phyloP scores from a whole-genome alignment of 2,329 filamentous ascomycete species.

The Sporothrix sp. region DNA sequence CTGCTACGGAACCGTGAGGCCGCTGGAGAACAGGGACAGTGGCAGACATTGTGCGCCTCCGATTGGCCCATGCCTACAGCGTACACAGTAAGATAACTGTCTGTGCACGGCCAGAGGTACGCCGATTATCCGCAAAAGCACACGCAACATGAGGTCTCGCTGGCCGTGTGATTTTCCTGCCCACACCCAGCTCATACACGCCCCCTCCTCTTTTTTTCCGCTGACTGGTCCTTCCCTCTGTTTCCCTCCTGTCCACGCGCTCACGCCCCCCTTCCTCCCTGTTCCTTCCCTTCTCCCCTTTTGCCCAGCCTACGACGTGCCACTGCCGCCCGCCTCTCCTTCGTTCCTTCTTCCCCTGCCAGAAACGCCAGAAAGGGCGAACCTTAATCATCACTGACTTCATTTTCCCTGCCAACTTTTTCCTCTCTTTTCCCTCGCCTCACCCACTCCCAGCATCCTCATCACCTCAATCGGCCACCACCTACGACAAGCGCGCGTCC shows the following conservation, averaged over 20 bases:
- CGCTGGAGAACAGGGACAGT: too few relatives aligned
- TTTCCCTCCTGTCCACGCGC: too few relatives aligned
- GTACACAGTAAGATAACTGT: too few relatives aligned
- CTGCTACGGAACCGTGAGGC: too few relatives aligned
- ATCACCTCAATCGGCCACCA: conserved; percentile 6
- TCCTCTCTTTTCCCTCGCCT: neutral
- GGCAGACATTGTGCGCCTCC: too few relatives aligned
- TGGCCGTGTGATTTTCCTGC: conserved; percentile 2
- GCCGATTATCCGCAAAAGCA: too few relatives aligned
- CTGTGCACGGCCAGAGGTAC: too few relatives aligned
- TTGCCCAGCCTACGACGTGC: neutral
- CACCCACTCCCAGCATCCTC: neutral
- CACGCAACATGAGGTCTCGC: too few relatives aligned
- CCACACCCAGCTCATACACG: neutral
- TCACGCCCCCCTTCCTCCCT: neutral
- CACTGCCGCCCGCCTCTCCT: conserved; percentile 3
- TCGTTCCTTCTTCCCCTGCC: neutral
- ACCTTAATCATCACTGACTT: conserved; percentile 17
- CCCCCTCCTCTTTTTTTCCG: neutral
- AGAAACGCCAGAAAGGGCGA: conserved; percentile 2
- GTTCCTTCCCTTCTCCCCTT: conserved; percentile 4
- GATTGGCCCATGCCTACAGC: too few relatives aligned
- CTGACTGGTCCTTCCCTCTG: too few relatives aligned
- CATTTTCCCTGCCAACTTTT: conserved; percentile 12
- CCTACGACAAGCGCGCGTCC: neutral